These are phyloP conservation scores for Volvox carteri DNA, from an alignment of 163 green algal genomes.

Conservation along the genomic window DNA sequence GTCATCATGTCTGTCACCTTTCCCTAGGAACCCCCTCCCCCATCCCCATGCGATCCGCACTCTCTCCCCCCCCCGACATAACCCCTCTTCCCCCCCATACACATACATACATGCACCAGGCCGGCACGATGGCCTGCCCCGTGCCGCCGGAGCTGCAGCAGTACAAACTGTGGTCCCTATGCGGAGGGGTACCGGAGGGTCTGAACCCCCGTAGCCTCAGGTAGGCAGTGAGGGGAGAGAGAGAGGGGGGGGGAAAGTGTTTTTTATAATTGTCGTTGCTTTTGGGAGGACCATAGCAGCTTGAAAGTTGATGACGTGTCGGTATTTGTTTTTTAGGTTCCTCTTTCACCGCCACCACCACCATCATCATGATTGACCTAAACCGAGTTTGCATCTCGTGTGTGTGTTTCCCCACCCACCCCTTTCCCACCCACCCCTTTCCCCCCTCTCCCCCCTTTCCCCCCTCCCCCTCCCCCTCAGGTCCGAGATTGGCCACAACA, in stretches of 20 bases:
- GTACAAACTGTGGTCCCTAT: constrained; percentile 56
- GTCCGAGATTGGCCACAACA: constrained; percentile 78
- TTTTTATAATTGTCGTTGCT: not conserved
- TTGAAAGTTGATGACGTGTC: no score
- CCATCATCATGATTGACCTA: no score
- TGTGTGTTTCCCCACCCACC: not conserved
- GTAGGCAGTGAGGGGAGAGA: not conserved
- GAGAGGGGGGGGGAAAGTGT: not conserved
- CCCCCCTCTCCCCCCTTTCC: not conserved
- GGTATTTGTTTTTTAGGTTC: no score
- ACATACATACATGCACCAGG: no score
- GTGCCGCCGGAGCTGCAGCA: constrained; percentile 31
- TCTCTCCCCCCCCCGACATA: not conserved
- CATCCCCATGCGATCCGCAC: not conserved
- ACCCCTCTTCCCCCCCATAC: not conserved
- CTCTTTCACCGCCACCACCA: no score
- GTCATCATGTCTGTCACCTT: no score
- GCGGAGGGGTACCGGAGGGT: constrained; percentile 66
- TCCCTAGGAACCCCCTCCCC: no score
- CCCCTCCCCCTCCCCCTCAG: not conserved
- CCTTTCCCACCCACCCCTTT: not conserved
- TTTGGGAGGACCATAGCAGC: no score
- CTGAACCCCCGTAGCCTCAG: constrained; percentile 67
- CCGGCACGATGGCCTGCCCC: constrained; percentile 61
- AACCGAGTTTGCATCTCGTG: no score